phyloP scores from a whole-genome alignment of 1,284 basidiomycete species.

The Naganishia albida region DNA sequence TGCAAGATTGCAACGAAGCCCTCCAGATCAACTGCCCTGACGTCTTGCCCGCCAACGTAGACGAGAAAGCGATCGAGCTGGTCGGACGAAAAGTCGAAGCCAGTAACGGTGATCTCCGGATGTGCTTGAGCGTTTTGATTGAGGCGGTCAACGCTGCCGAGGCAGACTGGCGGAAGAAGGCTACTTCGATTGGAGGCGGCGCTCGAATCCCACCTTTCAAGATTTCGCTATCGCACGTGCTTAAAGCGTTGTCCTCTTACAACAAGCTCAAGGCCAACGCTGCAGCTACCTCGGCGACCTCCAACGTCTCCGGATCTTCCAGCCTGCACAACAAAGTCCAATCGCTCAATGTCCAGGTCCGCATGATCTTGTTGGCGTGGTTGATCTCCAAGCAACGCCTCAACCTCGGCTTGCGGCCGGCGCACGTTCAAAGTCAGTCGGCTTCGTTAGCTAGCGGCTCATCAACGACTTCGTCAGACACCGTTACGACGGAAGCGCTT shows the following conservation, averaged over 20 bases:
- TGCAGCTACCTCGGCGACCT: conserved; percentile 34
- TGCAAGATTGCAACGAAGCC: conserved; percentile 36
- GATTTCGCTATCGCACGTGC: conserved; percentile 28
- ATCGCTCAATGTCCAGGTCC: conserved; percentile 51
- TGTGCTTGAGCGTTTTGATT: conserved; percentile 52
- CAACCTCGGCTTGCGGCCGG: conserved; percentile 30
- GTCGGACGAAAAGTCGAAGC: conserved; percentile 53
- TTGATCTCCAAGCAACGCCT: conserved; percentile 39
- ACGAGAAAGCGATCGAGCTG: conserved; percentile 50
- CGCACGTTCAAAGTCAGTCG: conserved; percentile 36
- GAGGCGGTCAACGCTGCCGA: conserved; percentile 50
- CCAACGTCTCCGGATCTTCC: conserved; percentile 29
- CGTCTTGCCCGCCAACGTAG: conserved; percentile 42
- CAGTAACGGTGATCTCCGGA: conserved; percentile 54
- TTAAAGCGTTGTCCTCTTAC: conserved; percentile 49
- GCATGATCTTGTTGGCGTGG: conserved; percentile 51
- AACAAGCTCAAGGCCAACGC: conserved; percentile 50
- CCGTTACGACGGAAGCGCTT: conserved; percentile 40
- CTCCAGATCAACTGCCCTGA: conserved; percentile 20
- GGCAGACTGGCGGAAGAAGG: conserved; percentile 51
- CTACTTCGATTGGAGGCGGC: conserved; percentile 31
- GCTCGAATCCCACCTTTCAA: conserved; percentile 44
- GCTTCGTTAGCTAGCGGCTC: conserved; percentile 30
- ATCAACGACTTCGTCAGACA: conserved; percentile 27
- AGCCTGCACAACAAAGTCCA: conserved; percentile 46